These are phyloP conservation scores for Peronospora destructor DNA, from an alignment of 352 stramenopile genomes.

Conservation along the genomic window DNA sequence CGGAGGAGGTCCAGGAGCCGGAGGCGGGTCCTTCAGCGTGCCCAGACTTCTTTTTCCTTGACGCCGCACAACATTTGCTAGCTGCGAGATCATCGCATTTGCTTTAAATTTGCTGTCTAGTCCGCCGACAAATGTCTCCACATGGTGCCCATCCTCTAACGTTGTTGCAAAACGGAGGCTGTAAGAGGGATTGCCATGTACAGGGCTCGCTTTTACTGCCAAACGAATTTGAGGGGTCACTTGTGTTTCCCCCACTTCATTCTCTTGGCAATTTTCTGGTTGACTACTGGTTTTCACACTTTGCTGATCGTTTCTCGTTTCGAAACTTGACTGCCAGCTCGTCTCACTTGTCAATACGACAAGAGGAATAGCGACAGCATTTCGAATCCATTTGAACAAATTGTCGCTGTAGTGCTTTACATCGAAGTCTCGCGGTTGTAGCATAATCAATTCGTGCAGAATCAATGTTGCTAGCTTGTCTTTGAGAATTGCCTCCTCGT, in stretches of 20 bases:
- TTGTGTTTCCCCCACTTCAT: conserved; percentile 4
- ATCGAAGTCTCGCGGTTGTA: conserved; percentile 20
- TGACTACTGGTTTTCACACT: not conserved
- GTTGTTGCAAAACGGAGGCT: conserved; percentile 21
- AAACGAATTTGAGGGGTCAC: conserved; percentile 18
- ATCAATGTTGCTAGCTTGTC: conserved; percentile 17
- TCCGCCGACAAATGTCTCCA: conserved; percentile 22
- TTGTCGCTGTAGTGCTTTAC: conserved; percentile 5
- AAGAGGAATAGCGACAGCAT: conserved; percentile 17
- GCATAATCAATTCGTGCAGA: conserved; percentile 24
- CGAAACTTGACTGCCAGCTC: conserved; percentile 1
- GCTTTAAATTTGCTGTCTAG: conserved; percentile 27
- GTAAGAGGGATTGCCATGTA: conserved; percentile 27
- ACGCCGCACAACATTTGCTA: conserved; percentile 16
- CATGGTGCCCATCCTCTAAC: conserved; percentile 20
- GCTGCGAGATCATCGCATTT: conserved; percentile 20
- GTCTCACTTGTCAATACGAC: conserved; percentile 3
- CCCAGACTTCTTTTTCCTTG: conserved; percentile 19
- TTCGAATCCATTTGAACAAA: conserved; percentile 25
- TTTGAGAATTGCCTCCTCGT: conserved; percentile 16
- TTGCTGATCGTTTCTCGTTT: not conserved
- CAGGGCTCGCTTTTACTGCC: conserved; percentile 24
- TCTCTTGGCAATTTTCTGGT: not conserved
- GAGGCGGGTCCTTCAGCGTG: conserved; percentile 1
- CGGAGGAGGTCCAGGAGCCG: conserved; percentile 11